phyloP scores from a whole-genome alignment of 2,329 filamentous ascomycete species.

The Lasiodiplodia theobromae region DNA sequence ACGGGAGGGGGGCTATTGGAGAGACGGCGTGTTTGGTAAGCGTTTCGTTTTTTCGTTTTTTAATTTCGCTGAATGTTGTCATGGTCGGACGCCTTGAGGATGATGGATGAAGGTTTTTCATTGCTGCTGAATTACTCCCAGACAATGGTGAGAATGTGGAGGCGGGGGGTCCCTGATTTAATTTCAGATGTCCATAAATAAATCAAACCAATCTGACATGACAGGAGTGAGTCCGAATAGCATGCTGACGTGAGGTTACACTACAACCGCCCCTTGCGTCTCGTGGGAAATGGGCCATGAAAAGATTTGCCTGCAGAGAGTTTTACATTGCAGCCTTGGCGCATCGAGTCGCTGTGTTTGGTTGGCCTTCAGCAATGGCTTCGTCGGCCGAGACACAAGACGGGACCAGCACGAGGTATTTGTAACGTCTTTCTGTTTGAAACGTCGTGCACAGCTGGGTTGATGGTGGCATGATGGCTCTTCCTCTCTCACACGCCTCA shows the following conservation, averaged over 20 bases:
- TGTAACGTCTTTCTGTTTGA: neutral
- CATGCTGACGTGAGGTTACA: slow-evolving; percentile 24
- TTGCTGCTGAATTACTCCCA: neutral
- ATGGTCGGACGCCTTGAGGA: neutral
- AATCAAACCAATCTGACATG: neutral
- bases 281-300: neutral
- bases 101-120: neutral
- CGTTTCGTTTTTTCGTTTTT: neutral
- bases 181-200: slow-evolving; percentile 2
- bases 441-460: neutral
- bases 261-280: slow-evolving; percentile 13
- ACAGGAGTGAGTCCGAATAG: neutral
- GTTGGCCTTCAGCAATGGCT: neutral
- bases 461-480: neutral
- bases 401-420: neutral
- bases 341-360: too few relatives aligned
- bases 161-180: neutral
- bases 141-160: neutral
- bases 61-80: neutral
- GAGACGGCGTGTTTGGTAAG: neutral
- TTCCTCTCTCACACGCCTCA: neutral
- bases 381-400: neutral
- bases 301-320: too few relatives aligned
- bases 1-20: too few relatives aligned
- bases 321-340: too few relatives aligned